Evolutionary conservation across 2,329 filamentous ascomycete species (phyloP).

Genomic region (Aspergillus floridensis): DNA sequence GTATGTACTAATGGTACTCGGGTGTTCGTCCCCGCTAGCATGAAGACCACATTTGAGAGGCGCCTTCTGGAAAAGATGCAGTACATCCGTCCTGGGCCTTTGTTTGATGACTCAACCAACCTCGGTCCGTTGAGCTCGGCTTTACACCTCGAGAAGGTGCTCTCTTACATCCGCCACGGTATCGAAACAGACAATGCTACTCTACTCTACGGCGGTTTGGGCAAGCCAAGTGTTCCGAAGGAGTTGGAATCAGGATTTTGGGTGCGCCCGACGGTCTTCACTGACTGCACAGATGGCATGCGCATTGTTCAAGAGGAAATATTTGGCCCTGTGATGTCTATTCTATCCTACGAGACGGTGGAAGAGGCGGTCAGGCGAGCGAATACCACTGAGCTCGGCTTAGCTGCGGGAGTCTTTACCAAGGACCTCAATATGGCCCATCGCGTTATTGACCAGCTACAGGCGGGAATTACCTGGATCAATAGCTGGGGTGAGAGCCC

Average conservation of each 20-base stretch:
- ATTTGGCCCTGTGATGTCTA: slow-evolving; percentile 82
- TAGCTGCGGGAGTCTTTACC: slow-evolving; percentile 82
- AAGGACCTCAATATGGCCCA: slow-evolving; percentile 72
- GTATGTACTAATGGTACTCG: slow-evolving; percentile 91
- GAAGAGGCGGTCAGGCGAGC: slow-evolving; percentile 70
- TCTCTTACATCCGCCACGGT: slow-evolving; percentile 73
- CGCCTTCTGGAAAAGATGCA: slow-evolving; percentile 67
- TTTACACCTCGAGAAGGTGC: slow-evolving; percentile 72
- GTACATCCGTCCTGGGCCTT: slow-evolving; percentile 67
- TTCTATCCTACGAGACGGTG: slow-evolving; percentile 69
- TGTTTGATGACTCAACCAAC: slow-evolving; percentile 71
- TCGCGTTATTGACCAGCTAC: slow-evolving; percentile 64
- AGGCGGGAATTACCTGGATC: slow-evolving; percentile 88
- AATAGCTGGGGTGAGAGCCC: slow-evolving; percentile 93
- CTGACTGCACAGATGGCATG: slow-evolving; percentile 81
- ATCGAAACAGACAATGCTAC: slow-evolving; percentile 69
- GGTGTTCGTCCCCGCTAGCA: slow-evolving; percentile 70
- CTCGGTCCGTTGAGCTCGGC: slow-evolving; percentile 79
- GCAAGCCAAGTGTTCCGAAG: slow-evolving; percentile 55
- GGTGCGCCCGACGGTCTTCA: slow-evolving; percentile 81
- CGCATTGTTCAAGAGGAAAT: slow-evolving; percentile 78
- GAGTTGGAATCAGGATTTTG: slow-evolving; percentile 68
- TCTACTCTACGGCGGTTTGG: slow-evolving; percentile 68
- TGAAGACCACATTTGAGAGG: slow-evolving; percentile 68
- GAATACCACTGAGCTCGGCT: slow-evolving; percentile 72